Evolutionary conservation across 139 green algal genomes (phyloP).

Genomic region (Tetraselmis striata): DNA sequence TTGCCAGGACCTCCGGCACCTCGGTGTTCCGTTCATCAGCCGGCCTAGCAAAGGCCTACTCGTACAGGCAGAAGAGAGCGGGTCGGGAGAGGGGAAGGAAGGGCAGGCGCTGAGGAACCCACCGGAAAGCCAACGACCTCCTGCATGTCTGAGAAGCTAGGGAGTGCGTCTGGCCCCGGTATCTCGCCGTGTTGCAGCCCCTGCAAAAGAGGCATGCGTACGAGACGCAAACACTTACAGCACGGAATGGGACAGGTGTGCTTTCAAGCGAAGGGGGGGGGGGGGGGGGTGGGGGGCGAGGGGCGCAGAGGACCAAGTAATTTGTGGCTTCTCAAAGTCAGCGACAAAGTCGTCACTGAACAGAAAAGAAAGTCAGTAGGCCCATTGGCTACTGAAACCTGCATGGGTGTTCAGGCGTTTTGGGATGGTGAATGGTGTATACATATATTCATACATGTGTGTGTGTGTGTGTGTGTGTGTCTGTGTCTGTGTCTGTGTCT

Average conservation of each 20-base stretch:
- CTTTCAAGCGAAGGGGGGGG: no score
- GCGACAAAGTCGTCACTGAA: background rate
- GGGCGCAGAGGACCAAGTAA: background rate
- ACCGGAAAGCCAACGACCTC: slow-evolving; percentile 61
- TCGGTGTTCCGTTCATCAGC: no score
- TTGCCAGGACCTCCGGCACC: no score
- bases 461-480: background rate
- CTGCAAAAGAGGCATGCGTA: background rate
- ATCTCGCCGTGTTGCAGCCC: slow-evolving; percentile 30
- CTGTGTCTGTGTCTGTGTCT: background rate
- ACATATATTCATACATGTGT: background rate
- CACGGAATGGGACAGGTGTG: no score
- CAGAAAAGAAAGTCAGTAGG: slow-evolving; percentile 20
- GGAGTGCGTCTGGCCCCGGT: slow-evolving; percentile 19
- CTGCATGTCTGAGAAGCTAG: slow-evolving; percentile 52
- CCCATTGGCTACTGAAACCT: no score
- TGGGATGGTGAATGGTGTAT: no score
- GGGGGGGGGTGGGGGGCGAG: background rate
- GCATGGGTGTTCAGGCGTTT: no score
- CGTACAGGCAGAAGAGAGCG: no score
- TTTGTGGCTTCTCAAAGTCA: background rate
- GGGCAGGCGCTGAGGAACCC: no score
- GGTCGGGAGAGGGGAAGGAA: no score
- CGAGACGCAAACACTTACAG: background rate
- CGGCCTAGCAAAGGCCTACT: no score